A percentile compares a stretch with the other conserved stretches of the same genome.
These are phyloP conservation scores for Ophiostoma populinum DNA, from an alignment of 2,329 filamentous ascomycete genomes.

Conservation along the genomic window DNA sequence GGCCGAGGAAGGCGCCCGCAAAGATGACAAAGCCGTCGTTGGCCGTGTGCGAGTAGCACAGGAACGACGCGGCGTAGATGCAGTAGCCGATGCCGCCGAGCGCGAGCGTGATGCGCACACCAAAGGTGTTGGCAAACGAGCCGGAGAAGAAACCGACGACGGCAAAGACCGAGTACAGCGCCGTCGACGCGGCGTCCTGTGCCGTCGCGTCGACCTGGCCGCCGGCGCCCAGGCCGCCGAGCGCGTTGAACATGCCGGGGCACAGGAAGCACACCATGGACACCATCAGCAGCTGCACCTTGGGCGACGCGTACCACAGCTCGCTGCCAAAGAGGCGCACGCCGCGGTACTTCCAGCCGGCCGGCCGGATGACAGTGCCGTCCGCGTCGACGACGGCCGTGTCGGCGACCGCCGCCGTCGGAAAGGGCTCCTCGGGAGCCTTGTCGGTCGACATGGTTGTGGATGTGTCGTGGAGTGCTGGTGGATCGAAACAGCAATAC, in stretches of 20 bases:
- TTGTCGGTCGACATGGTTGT: constrained; percentile 10
- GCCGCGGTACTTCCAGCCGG: constrained; percentile 52
- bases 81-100: constrained; percentile 64
- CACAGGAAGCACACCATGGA: constrained; percentile 44
- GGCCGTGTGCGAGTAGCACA: constrained; percentile 50
- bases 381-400: constrained; percentile 1
- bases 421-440: constrained; percentile 2
- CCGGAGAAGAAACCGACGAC: constrained; percentile 54
- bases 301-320: constrained; percentile 58
- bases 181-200: constrained; percentile 20
- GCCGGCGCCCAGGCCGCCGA: constrained; percentile 14
- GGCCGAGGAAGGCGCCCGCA: constrained; percentile 56
- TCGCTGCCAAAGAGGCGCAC: constrained; percentile 34
- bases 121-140: constrained; percentile 61
- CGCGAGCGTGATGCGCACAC: constrained; percentile 48
- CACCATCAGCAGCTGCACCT: constrained; percentile 54
- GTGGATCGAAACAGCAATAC: too few relatives aligned
- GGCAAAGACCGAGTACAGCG: constrained; percentile 33
- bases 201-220: constrained; percentile 13
- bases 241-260: constrained; percentile 17
- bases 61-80: constrained; percentile 54
- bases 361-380: constrained; percentile 19
- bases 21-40: constrained; percentile 60
- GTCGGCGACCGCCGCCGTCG: not conserved
- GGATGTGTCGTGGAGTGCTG: too few relatives aligned